Conservation (phyloP, 768 basidiomycete genomes). For the Leucocoprinus leucothites region DNA sequence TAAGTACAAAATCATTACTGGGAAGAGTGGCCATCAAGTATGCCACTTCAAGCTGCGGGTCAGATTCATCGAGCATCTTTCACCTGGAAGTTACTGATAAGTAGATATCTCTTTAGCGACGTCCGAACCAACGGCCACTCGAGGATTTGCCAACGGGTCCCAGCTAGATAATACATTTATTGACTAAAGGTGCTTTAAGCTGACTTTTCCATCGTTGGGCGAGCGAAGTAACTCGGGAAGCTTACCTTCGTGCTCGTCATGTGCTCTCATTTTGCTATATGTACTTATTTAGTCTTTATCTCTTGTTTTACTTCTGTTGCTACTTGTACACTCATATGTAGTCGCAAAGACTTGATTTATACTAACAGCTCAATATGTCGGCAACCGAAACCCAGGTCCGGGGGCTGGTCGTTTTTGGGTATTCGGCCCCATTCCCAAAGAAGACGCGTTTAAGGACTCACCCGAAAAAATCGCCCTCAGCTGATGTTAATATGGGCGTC, state of each 20-base stretch:
- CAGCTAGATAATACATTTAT: neutral
- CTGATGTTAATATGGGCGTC: conserved; percentile 30
- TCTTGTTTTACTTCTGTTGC: no score
- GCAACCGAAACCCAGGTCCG: conserved; percentile 21
- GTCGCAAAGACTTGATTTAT: no score
- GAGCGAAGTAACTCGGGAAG: no score
- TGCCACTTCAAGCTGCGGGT: conserved; percentile 15
- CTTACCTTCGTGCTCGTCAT: no score
- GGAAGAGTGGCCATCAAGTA: conserved; percentile 12
- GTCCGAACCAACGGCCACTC: conserved; percentile 7
- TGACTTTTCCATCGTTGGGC: no score
- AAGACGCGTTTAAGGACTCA: conserved; percentile 4
- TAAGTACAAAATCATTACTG: conserved; percentile 3
- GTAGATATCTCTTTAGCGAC: neutral
- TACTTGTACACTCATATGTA: no score
- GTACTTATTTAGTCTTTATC: no score
- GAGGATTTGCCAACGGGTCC: neutral
- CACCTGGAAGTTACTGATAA: neutral
- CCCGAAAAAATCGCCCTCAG: conserved; percentile 22
- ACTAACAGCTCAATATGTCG: conserved; percentile 11
- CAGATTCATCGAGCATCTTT: neutral
- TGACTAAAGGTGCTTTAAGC: no score
- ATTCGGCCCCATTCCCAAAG: neutral
- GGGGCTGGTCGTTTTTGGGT: conserved; percentile 15
- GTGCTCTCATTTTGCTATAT: no score